Conservation (phyloP, 352 stramenopile genomes). For the Globisporangium nunn region DNA sequence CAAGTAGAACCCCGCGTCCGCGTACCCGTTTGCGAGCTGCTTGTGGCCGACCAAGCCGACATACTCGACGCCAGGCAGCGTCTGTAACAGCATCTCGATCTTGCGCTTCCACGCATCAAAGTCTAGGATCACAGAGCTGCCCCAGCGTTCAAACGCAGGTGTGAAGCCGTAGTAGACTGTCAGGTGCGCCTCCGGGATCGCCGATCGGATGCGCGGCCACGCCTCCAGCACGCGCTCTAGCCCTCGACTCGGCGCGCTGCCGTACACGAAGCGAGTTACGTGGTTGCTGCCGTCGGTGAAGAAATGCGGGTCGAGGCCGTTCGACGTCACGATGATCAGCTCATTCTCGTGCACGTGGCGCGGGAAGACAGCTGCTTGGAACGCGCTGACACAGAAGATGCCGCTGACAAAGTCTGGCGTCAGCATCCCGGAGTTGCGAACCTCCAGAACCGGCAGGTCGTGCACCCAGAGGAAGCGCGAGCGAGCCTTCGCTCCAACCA, state of each 20-base stretch:
- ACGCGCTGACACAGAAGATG: slow-evolving; percentile 79
- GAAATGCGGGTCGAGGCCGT: slow-evolving; percentile 64
- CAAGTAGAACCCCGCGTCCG: slow-evolving; percentile 79
- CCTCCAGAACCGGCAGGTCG: slow-evolving; percentile 43
- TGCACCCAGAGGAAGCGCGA: slow-evolving; percentile 80
- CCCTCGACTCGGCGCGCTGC: slow-evolving; percentile 75
- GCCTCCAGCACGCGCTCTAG: slow-evolving; percentile 50
- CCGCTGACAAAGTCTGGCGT: slow-evolving; percentile 30
- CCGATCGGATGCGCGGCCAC: slow-evolving; percentile 66
- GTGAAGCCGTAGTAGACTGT: slow-evolving; percentile 89
- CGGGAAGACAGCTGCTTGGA: slow-evolving; percentile 61
- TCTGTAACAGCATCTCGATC: slow-evolving; percentile 29
- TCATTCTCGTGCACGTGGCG: slow-evolving; percentile 26
- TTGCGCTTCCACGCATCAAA: slow-evolving; percentile 59
- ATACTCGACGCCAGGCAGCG: slow-evolving; percentile 51
- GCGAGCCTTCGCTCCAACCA: slow-evolving; percentile 27
- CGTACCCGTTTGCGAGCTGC: slow-evolving; percentile 60
- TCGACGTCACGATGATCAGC: slow-evolving; percentile 45
- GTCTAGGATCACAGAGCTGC: slow-evolving; percentile 20
- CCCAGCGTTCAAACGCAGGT: slow-evolving; percentile 67
- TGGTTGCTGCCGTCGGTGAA: slow-evolving; percentile 59
- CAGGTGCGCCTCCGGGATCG: slow-evolving; percentile 51
- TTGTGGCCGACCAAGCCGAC: slow-evolving; percentile 76
- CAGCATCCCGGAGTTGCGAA: slow-evolving; percentile 31
- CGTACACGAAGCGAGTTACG: slow-evolving; percentile 77